phyloP scores from a whole-genome alignment of 331 rosid species.

The Malus hybrid region DNA sequence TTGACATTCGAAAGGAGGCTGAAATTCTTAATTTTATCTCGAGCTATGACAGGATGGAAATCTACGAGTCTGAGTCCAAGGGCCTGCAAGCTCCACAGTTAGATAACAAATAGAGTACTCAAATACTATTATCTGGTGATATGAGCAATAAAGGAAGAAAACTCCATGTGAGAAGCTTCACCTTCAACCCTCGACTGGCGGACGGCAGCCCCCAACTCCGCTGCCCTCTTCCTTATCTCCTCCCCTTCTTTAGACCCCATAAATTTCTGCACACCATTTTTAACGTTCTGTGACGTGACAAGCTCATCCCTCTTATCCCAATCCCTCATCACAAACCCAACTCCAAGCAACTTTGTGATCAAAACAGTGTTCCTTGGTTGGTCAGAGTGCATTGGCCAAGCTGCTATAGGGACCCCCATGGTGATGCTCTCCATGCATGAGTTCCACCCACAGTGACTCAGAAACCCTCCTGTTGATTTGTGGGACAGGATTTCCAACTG shows the following conservation, averaged over 20 bases:
- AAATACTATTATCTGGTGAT: constrained; percentile 24
- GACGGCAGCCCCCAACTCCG: constrained; percentile 23
- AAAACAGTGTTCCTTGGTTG: constrained; percentile 70
- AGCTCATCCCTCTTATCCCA: constrained; percentile 31
- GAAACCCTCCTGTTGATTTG: constrained; percentile 52
- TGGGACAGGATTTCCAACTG: constrained; percentile 63
- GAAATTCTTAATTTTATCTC: not conserved
- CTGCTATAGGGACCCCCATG: constrained; percentile 65
- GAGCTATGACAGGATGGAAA: not conserved
- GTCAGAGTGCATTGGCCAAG: constrained; percentile 88
- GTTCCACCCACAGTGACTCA: constrained; percentile 86
- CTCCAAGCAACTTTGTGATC: constrained; percentile 37
- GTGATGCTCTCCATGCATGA: constrained; percentile 77
- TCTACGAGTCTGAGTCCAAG: too few species aligned
- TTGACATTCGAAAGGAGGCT: not conserved
- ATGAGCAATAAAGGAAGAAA: constrained; percentile 53
- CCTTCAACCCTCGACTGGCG: constrained; percentile 28
- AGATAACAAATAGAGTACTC: not conserved
- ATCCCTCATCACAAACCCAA: constrained; percentile 43
- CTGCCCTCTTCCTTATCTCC: constrained; percentile 42
- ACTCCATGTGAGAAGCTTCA: constrained; percentile 46
- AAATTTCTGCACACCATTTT: constrained; percentile 31
- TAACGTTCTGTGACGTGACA: constrained; percentile 19
- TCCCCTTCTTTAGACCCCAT: constrained; percentile 45
- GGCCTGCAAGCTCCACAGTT: too few species aligned